Evolutionary conservation across 768 basidiomycete genomes (phyloP).

Genomic region (Kwoniella heveanensis): DNA sequence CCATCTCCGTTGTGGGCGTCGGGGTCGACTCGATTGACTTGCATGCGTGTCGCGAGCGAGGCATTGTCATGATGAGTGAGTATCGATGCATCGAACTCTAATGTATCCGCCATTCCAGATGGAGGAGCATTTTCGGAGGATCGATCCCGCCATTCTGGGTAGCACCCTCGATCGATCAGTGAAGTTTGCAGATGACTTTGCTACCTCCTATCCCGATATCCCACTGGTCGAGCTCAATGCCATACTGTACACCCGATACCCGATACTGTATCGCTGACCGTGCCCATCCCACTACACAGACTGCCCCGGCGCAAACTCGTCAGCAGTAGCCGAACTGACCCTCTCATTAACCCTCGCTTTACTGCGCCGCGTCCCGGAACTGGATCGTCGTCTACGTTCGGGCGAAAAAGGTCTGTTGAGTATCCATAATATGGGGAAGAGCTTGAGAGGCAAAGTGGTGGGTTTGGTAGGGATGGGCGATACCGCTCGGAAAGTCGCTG

Average conservation of each 20-base stretch:
- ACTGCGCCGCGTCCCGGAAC: conserved; percentile 9
- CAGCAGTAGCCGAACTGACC: conserved; percentile 24
- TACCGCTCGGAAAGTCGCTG: conserved; percentile 44
- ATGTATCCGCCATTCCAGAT: too few species aligned
- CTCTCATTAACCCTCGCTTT: conserved; percentile 15
- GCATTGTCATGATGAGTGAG: conserved; percentile 29
- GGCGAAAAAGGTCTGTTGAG: conserved; percentile 26
- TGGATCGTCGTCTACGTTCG: conserved; percentile 13
- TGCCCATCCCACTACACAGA: too few species aligned
- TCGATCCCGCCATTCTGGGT: too few species aligned
- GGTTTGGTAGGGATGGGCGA: conserved; percentile 53
- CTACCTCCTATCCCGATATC: too few species aligned
- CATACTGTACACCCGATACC: too few species aligned
- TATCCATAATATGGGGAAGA: conserved; percentile 23
- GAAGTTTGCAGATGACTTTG: too few species aligned
- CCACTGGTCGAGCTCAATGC: too few species aligned
- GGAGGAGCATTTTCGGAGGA: background rate
- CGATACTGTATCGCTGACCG: too few species aligned
- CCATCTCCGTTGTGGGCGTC: conserved; percentile 33
- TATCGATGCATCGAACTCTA: too few species aligned
- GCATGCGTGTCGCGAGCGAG: conserved; percentile 13
- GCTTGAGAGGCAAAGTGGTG: conserved; percentile 43
- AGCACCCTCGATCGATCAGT: too few species aligned
- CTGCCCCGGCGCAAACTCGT: conserved; percentile 33
- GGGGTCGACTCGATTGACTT: conserved; percentile 40